Conservation (phyloP, 2,329 filamentous ascomycete species). For the Verticillium isaacii region DNA sequence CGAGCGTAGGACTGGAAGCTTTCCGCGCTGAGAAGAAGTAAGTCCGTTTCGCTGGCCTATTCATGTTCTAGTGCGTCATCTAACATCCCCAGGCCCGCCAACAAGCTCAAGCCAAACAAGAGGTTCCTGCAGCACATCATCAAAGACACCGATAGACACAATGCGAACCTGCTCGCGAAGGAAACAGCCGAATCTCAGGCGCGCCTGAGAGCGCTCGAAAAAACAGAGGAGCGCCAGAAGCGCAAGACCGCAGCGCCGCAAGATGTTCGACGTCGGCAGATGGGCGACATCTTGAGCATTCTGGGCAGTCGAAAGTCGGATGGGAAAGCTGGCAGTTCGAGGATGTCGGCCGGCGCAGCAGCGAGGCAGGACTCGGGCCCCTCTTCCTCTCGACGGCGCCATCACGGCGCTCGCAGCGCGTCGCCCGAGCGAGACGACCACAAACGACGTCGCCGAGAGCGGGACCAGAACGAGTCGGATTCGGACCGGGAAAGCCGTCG, state of each 20-base stretch:
- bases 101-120: conserved; percentile 83
- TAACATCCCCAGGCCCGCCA: conserved; percentile 47
- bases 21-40: conserved; percentile 47
- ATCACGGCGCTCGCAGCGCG: conserved; percentile 5
- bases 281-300: conserved; percentile 57
- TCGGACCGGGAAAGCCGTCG: conserved; percentile 7
- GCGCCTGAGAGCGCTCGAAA: conserved; percentile 59
- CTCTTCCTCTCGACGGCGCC: conserved; percentile 3
- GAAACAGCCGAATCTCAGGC: conserved; percentile 75
- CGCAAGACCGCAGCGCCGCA: conserved; percentile 39
- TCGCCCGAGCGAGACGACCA: conserved; percentile 7
- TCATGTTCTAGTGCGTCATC: neutral
- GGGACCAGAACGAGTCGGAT: conserved; percentile 2
- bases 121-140: conserved; percentile 86
- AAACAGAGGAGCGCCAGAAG: conserved; percentile 37
- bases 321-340: conserved; percentile 8
- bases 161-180: conserved; percentile 77
- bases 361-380: neutral
- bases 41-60: conserved; percentile 11
- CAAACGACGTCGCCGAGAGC: conserved; percentile 3
- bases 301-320: conserved; percentile 33
- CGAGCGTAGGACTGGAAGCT: conserved; percentile 67
- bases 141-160: conserved; percentile 82
- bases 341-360: neutral
- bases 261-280: conserved; percentile 53